A percentile compares a stretch with the other conserved stretches of the same genome.
Evolutionary conservation across 441 rosid genomes (phyloP).

Genomic region (Pelargonium australe): DNA sequence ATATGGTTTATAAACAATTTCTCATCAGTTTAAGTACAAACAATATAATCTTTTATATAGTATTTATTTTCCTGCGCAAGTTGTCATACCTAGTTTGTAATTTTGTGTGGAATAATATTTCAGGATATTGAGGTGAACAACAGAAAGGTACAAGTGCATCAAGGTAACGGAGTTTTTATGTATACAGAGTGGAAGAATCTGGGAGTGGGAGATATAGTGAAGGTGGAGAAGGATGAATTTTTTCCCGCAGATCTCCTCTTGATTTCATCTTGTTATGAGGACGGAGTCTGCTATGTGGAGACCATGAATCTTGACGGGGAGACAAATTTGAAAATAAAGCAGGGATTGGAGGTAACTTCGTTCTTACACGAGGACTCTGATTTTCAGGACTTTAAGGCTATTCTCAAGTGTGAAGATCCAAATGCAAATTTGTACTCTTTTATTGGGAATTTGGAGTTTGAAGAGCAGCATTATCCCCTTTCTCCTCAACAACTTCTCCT

Average conservation of each 20-base stretch:
- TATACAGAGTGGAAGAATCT: conserved; percentile 50
- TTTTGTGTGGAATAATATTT: conserved; percentile 13
- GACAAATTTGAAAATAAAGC: conserved; percentile 65
- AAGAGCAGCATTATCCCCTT: conserved; percentile 46
- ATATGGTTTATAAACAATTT: neutral
- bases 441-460: conserved; percentile 47
- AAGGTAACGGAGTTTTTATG: conserved; percentile 37
- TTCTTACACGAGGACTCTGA: conserved; percentile 40
- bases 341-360: conserved; percentile 55
- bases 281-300: conserved; percentile 67
- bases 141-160: conserved; percentile 49
- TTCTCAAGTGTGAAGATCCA: conserved; percentile 64
- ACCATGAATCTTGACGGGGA: conserved; percentile 79
- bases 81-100: neutral
- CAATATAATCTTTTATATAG: neutral
- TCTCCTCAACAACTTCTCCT: conserved; percentile 67
- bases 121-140: conserved; percentile 62
- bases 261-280: conserved; percentile 56
- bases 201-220: conserved; percentile 62
- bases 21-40: neutral
- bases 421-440: conserved; percentile 63
- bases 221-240: conserved; percentile 61
- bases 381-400: conserved; percentile 43
- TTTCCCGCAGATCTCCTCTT: conserved; percentile 68
- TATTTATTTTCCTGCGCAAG: neutral